Percentiles rank a stretch among this genome's conserved stretches.
Evolutionary conservation across 2,329 filamentous ascomycete species (phyloP).

Genomic region (Arthrinium phaeospermum): DNA sequence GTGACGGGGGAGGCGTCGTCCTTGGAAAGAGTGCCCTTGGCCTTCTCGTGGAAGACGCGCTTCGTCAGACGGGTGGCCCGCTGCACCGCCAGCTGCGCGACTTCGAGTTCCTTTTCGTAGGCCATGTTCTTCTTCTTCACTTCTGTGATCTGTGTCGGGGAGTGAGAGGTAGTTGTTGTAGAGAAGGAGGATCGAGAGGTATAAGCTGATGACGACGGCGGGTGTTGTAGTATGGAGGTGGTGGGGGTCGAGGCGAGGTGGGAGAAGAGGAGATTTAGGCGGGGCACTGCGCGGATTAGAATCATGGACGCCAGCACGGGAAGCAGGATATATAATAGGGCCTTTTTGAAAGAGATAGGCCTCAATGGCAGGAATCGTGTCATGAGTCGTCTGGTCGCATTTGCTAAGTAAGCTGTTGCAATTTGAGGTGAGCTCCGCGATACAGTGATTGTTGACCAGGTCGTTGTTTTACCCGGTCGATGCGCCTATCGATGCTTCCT

Average conservation of each 20-base stretch:
- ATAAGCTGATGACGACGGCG: slow-evolving; percentile 3
- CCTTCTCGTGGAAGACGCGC: slow-evolving; percentile 82
- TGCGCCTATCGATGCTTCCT: not conserved
- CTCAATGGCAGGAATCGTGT: slow-evolving; percentile 2
- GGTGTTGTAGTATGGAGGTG: slow-evolving; percentile 17
- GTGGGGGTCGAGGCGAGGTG: slow-evolving; percentile 26
- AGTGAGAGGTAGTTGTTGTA: slow-evolving; percentile 21
- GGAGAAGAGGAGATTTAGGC: slow-evolving; percentile 19
- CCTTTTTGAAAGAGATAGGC: not conserved
- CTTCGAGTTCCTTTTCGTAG: slow-evolving; percentile 73
- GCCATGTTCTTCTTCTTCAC: slow-evolving; percentile 39
- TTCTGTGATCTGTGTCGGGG: slow-evolving; percentile 10
- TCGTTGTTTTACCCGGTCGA: slow-evolving; percentile 4
- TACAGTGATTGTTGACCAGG: slow-evolving; percentile 2
- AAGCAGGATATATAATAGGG: not conserved
- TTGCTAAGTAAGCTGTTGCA: not conserved
- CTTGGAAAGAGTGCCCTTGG: slow-evolving; percentile 93
- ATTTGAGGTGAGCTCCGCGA: not conserved
- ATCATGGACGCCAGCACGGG: slow-evolving; percentile 19
- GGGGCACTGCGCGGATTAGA: slow-evolving; percentile 19
- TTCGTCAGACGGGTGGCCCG: slow-evolving; percentile 76
- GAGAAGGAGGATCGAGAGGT: slow-evolving; percentile 5
- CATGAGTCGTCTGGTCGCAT: not conserved
- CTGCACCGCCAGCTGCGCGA: slow-evolving; percentile 78
- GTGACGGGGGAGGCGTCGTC: slow-evolving; percentile 96